A percentile compares a stretch with the other conserved stretches of the same genome.
Conservation (phyloP, 129 eudicot species). For the Solidago caesia region DNA sequence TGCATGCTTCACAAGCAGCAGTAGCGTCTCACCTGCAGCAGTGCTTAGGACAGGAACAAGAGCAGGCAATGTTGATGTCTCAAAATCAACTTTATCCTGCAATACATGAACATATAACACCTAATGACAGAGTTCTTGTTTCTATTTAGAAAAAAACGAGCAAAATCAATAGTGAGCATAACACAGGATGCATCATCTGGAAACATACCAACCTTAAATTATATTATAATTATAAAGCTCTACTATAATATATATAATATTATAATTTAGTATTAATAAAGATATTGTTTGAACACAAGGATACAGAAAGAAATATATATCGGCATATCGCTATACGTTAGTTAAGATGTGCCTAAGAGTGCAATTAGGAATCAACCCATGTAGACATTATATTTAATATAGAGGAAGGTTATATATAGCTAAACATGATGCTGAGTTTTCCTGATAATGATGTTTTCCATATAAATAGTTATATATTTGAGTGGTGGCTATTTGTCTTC, state of each 20-base stretch:
- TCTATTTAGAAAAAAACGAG: not conserved
- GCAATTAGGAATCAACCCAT: not conserved
- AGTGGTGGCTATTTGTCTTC: constrained; percentile 6
- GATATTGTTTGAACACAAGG: not conserved
- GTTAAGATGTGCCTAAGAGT: not conserved
- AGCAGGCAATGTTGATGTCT: constrained; percentile 87
- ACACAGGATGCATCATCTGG: not conserved
- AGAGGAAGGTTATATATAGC: not conserved
- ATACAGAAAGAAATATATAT: not conserved
- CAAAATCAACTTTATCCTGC: constrained; percentile 93
- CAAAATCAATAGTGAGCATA: not conserved
- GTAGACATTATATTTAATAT: not conserved
- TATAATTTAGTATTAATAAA: not conserved
- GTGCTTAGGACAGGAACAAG: constrained; percentile 90
- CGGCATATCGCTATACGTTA: not conserved
- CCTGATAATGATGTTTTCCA: not conserved
- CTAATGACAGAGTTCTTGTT: not conserved
- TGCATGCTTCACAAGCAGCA: constrained; percentile 95
- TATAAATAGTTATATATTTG: not conserved
- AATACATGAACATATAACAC: constrained; percentile 21
- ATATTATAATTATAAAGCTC: not conserved
- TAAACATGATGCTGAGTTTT: not conserved
- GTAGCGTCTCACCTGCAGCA: constrained; percentile 87
- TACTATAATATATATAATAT: not conserved
- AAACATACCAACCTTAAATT: not conserved